These are phyloP conservation scores for Mycena indigotica DNA, from an alignment of 768 basidiomycete species.

Conservation along the genomic window DNA sequence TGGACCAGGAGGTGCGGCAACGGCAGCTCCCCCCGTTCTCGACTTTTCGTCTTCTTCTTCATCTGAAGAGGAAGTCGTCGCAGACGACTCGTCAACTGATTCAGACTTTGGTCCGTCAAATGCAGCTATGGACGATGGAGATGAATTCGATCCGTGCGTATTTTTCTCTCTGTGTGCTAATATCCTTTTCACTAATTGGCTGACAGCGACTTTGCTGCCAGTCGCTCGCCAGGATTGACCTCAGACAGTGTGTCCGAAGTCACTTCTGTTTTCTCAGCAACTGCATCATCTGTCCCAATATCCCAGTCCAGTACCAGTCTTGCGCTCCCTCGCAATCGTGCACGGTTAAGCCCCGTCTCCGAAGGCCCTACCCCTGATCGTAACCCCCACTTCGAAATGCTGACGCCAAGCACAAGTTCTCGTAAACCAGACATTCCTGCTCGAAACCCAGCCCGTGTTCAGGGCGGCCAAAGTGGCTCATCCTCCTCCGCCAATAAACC, in stretches of 20 bases:
- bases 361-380: constrained; percentile 46
- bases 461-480: constrained; percentile 9
- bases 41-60: constrained; percentile 42
- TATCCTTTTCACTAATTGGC: constrained; percentile 1
- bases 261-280: constrained; percentile 59
- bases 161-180: not conserved
- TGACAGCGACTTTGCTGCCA: constrained; percentile 68
- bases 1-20: constrained; percentile 38
- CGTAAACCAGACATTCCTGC: constrained; percentile 24
- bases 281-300: constrained; percentile 54
- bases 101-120: constrained; percentile 50
- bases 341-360: constrained; percentile 65
- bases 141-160: constrained; percentile 81
- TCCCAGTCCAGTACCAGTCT: constrained; percentile 39
- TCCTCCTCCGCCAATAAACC: constrained; percentile 23
- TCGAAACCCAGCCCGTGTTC: constrained; percentile 19
- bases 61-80: constrained; percentile 49
- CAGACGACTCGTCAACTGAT: constrained; percentile 51
- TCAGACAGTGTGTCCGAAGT: constrained; percentile 69
- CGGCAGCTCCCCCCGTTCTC: too few species aligned
- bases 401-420: constrained; percentile 40
- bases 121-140: constrained; percentile 59
- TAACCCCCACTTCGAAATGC: constrained; percentile 58
- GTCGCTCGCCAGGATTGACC: constrained; percentile 47
- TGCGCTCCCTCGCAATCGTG: constrained; percentile 36